Conservation (phyloP, 257 asterid species). For the Cinchona pubescens region DNA sequence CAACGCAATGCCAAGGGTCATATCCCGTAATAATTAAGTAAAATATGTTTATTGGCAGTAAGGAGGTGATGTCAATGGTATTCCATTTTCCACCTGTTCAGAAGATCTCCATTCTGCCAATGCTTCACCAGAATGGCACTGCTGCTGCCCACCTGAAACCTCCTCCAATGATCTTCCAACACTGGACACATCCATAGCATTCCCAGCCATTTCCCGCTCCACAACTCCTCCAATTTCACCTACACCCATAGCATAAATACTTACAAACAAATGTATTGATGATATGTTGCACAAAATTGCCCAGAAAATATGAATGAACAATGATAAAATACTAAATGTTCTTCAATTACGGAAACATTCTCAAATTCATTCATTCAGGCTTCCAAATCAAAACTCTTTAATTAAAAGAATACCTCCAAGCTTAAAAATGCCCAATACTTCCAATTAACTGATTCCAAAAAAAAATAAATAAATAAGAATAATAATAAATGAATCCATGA, state of each 20-base stretch:
- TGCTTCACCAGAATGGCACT: constrained; percentile 62
- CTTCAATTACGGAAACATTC: neutral
- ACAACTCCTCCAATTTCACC: constrained; percentile 52
- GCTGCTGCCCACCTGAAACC: constrained; percentile 49
- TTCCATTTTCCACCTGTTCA: constrained; percentile 76
- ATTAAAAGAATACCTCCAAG: neutral
- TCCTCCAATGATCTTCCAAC: constrained; percentile 59
- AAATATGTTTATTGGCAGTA: too few relatives aligned
- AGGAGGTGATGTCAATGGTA: constrained; percentile 80
- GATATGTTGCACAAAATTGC: neutral
- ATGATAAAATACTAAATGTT: neutral
- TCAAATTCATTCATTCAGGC: neutral
- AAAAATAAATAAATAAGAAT: too few relatives aligned
- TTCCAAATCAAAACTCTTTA: neutral
- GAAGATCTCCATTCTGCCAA: constrained; percentile 78
- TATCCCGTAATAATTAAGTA: too few relatives aligned
- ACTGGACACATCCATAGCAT: constrained; percentile 46
- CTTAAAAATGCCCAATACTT: constrained; percentile 9
- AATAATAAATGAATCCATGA: neutral
- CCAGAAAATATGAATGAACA: neutral
- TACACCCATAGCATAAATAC: constrained; percentile 20
- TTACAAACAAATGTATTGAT: neutral
- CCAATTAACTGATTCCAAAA: constrained; percentile 8
- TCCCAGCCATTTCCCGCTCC: constrained; percentile 61
- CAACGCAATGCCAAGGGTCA: too few relatives aligned